Percentiles rank a stretch among this genome's conserved stretches.
Evolutionary conservation across 2,329 filamentous ascomycete genomes (phyloP).

Genomic region (Curvularia sp.): DNA sequence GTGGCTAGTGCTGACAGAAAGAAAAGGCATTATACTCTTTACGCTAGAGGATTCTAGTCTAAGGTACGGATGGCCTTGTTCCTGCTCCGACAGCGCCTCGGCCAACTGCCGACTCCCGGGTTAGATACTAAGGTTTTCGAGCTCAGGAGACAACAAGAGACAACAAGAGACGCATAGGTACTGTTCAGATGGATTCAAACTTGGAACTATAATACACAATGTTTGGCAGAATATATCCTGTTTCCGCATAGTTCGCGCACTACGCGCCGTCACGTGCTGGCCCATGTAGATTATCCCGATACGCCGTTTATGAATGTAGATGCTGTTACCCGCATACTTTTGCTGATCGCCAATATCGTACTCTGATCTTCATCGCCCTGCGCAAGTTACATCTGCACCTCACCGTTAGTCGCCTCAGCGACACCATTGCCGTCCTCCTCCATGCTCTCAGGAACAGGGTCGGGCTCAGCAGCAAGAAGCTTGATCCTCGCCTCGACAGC

Average conservation of each 20-base stretch:
- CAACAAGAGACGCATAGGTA: background rate
- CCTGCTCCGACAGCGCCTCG: background rate
- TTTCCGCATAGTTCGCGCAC: background rate
- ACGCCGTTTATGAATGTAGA: conserved; percentile 5
- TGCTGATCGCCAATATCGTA: background rate
- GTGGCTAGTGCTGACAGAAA: conserved; percentile 1
- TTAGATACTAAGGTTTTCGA: background rate
- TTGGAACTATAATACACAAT: conserved; percentile 1
- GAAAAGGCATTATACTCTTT: background rate
- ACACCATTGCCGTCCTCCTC: conserved; percentile 32
- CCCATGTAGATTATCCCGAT: background rate
- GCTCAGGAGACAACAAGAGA: background rate
- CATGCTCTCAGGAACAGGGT: conserved; percentile 30
- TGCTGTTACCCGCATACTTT: conserved; percentile 10
- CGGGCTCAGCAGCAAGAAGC: conserved; percentile 42
- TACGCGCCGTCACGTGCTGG: conserved; percentile 2
- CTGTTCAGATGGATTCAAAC: background rate
- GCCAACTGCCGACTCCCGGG: background rate
- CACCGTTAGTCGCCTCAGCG: conserved; percentile 35
- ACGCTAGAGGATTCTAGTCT: background rate
- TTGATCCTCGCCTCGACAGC: conserved; percentile 58
- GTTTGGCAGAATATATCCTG: background rate
- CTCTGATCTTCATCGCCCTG: conserved; percentile 2
- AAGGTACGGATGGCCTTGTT: background rate
- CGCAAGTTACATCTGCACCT: conserved; percentile 30